Conservation (phyloP, 2,329 filamentous ascomycete species). For the Alternaria sp. region DNA sequence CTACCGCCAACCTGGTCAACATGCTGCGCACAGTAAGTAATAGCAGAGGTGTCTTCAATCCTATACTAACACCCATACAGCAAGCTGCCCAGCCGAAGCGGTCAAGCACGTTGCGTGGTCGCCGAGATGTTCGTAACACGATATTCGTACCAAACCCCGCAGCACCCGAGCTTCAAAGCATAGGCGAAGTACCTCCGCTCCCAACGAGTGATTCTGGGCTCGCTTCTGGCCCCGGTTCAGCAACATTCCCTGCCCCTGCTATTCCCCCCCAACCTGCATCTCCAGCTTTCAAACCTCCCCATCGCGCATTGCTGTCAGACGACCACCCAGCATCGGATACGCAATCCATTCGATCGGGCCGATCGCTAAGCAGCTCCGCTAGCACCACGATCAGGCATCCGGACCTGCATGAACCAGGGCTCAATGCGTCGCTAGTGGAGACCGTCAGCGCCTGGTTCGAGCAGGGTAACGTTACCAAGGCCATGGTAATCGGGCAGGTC, state of each 20-base stretch:
- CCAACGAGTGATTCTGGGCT: slow-evolving; percentile 30
- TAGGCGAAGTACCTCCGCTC: slow-evolving; percentile 41
- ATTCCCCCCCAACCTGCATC: slow-evolving; percentile 42
- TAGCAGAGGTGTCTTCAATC: background rate
- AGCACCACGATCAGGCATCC: slow-evolving; percentile 73
- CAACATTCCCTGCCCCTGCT: slow-evolving; percentile 26
- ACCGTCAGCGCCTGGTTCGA: slow-evolving; percentile 87
- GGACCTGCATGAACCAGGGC: slow-evolving; percentile 77
- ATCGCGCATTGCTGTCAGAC: slow-evolving; percentile 45
- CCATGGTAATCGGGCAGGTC: slow-evolving; percentile 84
- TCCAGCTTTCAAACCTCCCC: slow-evolving; percentile 44
- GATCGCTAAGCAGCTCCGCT: slow-evolving; percentile 73
- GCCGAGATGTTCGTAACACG: slow-evolving; percentile 90
- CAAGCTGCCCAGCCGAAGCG: slow-evolving; percentile 61
- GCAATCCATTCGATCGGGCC: slow-evolving; percentile 87
- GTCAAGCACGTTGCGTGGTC: slow-evolving; percentile 79
- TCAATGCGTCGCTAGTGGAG: slow-evolving; percentile 90
- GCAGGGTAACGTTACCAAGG: slow-evolving; percentile 71
- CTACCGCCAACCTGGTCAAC: slow-evolving; percentile 76
- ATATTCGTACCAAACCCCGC: slow-evolving; percentile 71
- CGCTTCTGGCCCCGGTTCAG: slow-evolving; percentile 16
- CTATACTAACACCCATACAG: slow-evolving; percentile 46
- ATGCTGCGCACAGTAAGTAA: slow-evolving; percentile 65
- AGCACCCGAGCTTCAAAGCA: slow-evolving; percentile 47
- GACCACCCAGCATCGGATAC: slow-evolving; percentile 78